Evolutionary conservation across 352 stramenopile genomes (phyloP), one percentile per base, ranked within the genome.

Genomic region (Aphanomyces cochlioides): DNA sequence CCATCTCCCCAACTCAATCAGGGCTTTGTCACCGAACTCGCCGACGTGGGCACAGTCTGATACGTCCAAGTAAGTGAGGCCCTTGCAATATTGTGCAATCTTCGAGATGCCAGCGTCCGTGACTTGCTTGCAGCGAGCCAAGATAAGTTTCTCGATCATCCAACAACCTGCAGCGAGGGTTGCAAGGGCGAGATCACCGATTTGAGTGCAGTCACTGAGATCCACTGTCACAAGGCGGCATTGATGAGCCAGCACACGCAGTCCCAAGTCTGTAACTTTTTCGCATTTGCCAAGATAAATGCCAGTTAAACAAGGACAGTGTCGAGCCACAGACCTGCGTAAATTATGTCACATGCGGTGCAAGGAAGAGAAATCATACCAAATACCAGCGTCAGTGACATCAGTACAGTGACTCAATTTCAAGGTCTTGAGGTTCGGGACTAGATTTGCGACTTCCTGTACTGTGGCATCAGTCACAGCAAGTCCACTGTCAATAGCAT

Each of bases 1-100:
- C 74, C 80, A 89, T 47, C 80, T 79, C 4, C 92, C 93, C 15
- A 98, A 80, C 75, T 95, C 90, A 34, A 96, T 73, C 7, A 98
- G 76, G 36, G 88, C 90, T 72, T 95, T 92, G 79, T 98, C 93
- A 0, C 93, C 93, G 72, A 95, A 98, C 74, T 98, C 90, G 40
- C 90, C 90, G 0, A 97, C 80, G 41, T 82, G 83, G 50, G 87
- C 80, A 59, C 90, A 97, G 63, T 92, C 82, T 17, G 85, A 91
- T 21, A 97, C 84, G 72, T 97, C 90, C 4, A 97, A 69, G 60
- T 90, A 76, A 8, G 76, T 81, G 48, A 97, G 72, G 3, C 87
- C 70, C 41, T 89, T 88, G 69, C 89, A 97, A 66, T 87, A 92
- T 66, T 92, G 85, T 1, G 90, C 90, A n/a, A 97, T 74, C 72